phyloP scores from a whole-genome alignment of 2,329 filamentous ascomycete genomes.

The Seiridium cupressi region DNA sequence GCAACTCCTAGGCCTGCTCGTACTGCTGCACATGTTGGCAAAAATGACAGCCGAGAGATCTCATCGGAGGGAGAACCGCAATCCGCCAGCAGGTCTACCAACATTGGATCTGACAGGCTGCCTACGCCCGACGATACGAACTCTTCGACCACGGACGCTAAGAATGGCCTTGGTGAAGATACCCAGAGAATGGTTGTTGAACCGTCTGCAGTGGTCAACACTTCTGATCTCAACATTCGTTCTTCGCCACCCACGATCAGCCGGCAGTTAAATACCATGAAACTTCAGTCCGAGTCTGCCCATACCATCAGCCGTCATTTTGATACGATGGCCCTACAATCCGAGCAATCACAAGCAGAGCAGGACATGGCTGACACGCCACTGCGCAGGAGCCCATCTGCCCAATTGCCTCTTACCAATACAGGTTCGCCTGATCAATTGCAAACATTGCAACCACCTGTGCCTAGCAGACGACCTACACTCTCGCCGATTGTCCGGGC shows the following conservation, averaged over 20 bases:
- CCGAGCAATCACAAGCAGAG: neutral
- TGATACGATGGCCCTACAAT: constrained; percentile 9
- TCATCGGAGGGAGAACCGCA: constrained; percentile 17
- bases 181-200: constrained; percentile 8
- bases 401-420: neutral
- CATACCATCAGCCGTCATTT: neutral
- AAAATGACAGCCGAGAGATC: constrained; percentile 3
- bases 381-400: constrained; percentile 1
- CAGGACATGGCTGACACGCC: constrained; percentile 1
- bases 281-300: constrained; percentile 9
- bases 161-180: constrained; percentile 23
- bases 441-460: neutral
- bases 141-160: constrained; percentile 33
- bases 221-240: constrained; percentile 22
- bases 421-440: constrained; percentile 1
- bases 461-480: constrained; percentile 26
- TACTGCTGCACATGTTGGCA: neutral
- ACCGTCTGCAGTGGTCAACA: constrained; percentile 11
- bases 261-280: constrained; percentile 1
- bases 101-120: constrained; percentile 39
- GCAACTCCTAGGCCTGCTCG: constrained; percentile 40
- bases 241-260: constrained; percentile 31
- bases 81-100: constrained; percentile 30
- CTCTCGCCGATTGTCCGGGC: constrained; percentile 59
- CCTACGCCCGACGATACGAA: constrained; percentile 52